These are phyloP conservation scores for Myrica gale DNA, from an alignment of 306 rosid species.

Conservation along the genomic window DNA sequence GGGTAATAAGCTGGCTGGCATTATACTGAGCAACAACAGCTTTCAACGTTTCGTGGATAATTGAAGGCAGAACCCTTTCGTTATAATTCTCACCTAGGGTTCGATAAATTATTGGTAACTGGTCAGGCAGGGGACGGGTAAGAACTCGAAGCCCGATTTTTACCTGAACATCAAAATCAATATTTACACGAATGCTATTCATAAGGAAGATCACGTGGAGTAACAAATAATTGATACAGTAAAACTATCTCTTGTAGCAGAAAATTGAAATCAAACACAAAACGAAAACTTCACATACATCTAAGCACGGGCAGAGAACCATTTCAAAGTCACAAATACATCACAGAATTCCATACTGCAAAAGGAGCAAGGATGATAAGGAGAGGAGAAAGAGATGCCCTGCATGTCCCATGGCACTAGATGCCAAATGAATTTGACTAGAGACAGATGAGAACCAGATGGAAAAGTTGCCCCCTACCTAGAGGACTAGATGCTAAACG, in stretches of 20 bases:
- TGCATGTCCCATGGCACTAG: background rate
- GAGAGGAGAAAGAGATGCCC: background rate
- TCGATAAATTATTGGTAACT: slow-evolving; percentile 70
- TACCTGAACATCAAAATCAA: slow-evolving; percentile 49
- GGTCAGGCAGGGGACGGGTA: slow-evolving; percentile 60
- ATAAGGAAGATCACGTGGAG: background rate
- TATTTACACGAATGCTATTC: background rate
- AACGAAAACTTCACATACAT: background rate
- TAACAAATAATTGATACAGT: background rate
- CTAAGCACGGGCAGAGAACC: background rate
- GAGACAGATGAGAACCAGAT: background rate
- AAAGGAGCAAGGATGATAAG: background rate
- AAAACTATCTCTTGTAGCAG: background rate
- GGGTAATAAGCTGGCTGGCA: slow-evolving; percentile 91
- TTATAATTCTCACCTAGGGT: slow-evolving; percentile 69
- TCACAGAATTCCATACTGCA: background rate
- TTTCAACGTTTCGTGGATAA: slow-evolving; percentile 85
- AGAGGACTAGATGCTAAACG: background rate
- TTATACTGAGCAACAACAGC: slow-evolving; percentile 88
- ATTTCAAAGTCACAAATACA: background rate
- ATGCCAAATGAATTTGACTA: background rate
- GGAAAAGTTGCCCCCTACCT: background rate
- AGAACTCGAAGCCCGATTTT: slow-evolving; percentile 89
- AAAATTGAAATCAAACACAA: background rate
- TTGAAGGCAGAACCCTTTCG: slow-evolving; percentile 75